phyloP scores from a whole-genome alignment of 1,139 yeast species.

The Protomyces gravidus region DNA sequence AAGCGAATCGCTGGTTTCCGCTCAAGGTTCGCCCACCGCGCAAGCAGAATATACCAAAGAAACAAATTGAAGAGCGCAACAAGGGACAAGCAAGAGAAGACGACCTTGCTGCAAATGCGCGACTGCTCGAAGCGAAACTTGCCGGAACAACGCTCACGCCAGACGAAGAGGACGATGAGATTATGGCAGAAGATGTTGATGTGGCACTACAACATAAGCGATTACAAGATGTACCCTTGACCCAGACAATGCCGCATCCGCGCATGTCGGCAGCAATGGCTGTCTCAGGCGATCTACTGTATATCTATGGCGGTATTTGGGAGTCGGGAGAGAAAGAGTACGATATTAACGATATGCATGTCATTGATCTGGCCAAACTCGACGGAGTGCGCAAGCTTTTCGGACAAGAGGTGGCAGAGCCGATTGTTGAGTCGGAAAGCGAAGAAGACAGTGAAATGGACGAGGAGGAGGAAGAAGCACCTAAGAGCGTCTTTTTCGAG shows the following conservation, averaged over 20 bases:
- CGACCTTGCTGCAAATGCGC: conserved; percentile 24
- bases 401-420: conserved; percentile 78
- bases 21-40: conserved; percentile 60
- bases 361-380: conserved; percentile 75
- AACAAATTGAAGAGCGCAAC: conserved; percentile 43
- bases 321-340: conserved; percentile 84
- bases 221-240: conserved; percentile 50
- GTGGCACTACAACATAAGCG: conserved; percentile 45
- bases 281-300: conserved; percentile 77
- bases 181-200: conserved; percentile 43
- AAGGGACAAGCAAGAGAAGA: conserved; percentile 17
- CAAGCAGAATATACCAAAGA: conserved; percentile 42
- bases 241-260: conserved; percentile 22
- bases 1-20: conserved; percentile 84
- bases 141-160: conserved; percentile 57
- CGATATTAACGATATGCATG: conserved; percentile 76
- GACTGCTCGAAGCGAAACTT: conserved; percentile 67
- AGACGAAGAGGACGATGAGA: conserved; percentile 50
- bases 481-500: conserved; percentile 62
- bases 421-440: conserved; percentile 55
- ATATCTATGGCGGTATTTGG: conserved; percentile 88
- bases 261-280: conserved; percentile 75
- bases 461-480: conserved; percentile 59
- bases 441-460: conserved; percentile 56
- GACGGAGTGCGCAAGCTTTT: conserved; percentile 57